Evolutionary conservation across 257 asterid species (phyloP), one percentile per base, ranked within the genome.

Genomic region (Avicennia marina): DNA sequence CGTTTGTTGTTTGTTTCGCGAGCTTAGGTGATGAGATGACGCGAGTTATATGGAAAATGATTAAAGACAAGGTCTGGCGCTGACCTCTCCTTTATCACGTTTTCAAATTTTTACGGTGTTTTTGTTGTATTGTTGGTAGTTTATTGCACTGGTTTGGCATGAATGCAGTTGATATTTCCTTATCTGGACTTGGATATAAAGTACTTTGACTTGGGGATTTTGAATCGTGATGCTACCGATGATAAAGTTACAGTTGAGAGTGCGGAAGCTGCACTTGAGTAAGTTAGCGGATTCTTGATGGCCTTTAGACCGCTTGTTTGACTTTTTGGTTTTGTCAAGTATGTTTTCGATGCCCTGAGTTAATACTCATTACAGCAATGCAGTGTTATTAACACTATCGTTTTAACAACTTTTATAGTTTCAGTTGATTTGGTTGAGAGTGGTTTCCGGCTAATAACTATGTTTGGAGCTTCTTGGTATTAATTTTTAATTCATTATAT

Each of bases 261-360:
- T 71, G 98, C 98, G 25, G 95, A 87, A 76, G 96, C 96, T 59
- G 79, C 98, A 31, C 94, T 87, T n/a, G 66, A 84, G 98, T 90
- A 67, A 76, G 94, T 82, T 53, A 1, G 33, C 22, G 10, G 2
- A 12, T 17, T 26, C 41, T 26, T 4, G 7, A 7, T 6, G 16
- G 33, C 3, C 4, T 53, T 53, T 20, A 2, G 27, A 12, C 11
- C 18, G 29, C 22, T 1, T 18, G 11, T 20, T 6, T 46, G 22
- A 3, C 18, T 9, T 18, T 36, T 11, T 12, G 12, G 2, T 36
- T n/a, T n/a, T n/a, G n/a, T n/a, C n/a, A n/a, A n/a, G n/a, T n/a
- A n/a, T n/a, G n/a, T n/a, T n/a, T n/a, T n/a, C n/a, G n/a, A n/a
- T n/a, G n/a, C n/a, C n/a, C n/a, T n/a, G n/a, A n/a, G n/a, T n/a